Conservation (phyloP, 2,329 filamentous ascomycete species). For the Chrysosporium keratinophilum region DNA sequence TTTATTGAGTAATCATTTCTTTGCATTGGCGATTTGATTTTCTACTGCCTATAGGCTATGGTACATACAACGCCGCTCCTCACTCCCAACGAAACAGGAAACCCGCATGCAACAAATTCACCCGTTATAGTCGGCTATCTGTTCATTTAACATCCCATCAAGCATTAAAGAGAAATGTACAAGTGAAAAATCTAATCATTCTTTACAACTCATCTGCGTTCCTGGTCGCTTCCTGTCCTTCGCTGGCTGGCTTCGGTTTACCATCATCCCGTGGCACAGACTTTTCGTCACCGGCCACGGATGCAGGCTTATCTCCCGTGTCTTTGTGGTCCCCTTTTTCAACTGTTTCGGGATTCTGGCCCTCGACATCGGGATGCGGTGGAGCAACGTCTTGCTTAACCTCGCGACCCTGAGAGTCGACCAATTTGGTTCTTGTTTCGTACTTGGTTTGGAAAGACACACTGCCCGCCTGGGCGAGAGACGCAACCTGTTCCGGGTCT, state of each 20-base stretch:
- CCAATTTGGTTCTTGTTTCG: conserved; percentile 79
- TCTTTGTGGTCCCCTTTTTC: conserved; percentile 27
- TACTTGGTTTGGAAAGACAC: conserved; percentile 93
- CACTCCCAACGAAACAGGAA: background rate
- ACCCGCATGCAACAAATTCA: background rate
- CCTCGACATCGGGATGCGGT: conserved; percentile 48
- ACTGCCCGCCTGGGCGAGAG: conserved; percentile 63
- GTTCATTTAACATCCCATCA: conserved; percentile 1
- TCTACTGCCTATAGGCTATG: background rate
- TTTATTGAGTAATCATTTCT: background rate
- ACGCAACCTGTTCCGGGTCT: conserved; percentile 69
- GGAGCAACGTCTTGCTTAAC: conserved; percentile 44
- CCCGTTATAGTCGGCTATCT: background rate
- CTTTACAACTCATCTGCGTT: conserved; percentile 18
- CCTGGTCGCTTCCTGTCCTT: conserved; percentile 39
- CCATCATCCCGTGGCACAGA: conserved; percentile 29
- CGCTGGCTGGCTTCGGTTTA: conserved; percentile 39
- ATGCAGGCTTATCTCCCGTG: conserved; percentile 31
- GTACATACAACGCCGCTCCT: background rate
- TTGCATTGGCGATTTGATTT: background rate
- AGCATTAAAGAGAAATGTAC: background rate
- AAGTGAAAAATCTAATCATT: background rate
- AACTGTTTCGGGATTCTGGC: conserved; percentile 48
- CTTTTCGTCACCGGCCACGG: conserved; percentile 30
- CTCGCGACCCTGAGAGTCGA: conserved; percentile 72